A percentile compares a stretch with the other conserved stretches of the same genome.
These are phyloP conservation scores for Botryotinia convoluta DNA, from an alignment of 2,329 filamentous ascomycete genomes.

Conservation along the genomic window DNA sequence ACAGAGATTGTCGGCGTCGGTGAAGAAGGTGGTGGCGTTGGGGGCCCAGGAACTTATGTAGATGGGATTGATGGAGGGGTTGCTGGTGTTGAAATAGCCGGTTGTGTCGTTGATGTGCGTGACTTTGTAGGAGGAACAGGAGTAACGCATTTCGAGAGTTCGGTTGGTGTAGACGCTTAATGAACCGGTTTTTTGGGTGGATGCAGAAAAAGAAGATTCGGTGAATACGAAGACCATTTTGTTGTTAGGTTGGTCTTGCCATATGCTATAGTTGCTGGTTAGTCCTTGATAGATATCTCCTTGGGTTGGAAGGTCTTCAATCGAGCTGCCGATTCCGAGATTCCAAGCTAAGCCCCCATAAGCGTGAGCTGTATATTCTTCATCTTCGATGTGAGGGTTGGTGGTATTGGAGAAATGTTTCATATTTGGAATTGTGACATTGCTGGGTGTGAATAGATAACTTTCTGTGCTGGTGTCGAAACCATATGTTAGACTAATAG, in stretches of 20 bases:
- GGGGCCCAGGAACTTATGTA: conserved; percentile 32
- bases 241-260: not conserved
- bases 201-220: conserved; percentile 33
- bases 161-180: conserved; percentile 39
- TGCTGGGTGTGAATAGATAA: conserved; percentile 39
- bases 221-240: conserved; percentile 36
- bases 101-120: conserved; percentile 35
- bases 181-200: conserved; percentile 18
- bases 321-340: conserved; percentile 28
- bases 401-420: conserved; percentile 38
- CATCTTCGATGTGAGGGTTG: conserved; percentile 33
- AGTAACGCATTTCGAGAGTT: conserved; percentile 36
- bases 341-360: conserved; percentile 43
- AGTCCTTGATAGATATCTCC: not conserved
- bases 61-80: conserved; percentile 33
- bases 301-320: not conserved
- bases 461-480: conserved; percentile 41
- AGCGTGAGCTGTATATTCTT: conserved; percentile 46
- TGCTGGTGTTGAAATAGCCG: conserved; percentile 29
- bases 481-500: conserved; percentile 45
- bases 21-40: conserved; percentile 42
- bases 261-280: not conserved
- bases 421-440: conserved; percentile 42
- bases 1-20: conserved; percentile 32
- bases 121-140: conserved; percentile 39